These are phyloP conservation scores for Aspergillus caelatus DNA, from an alignment of 2,329 filamentous ascomycete species.

Conservation along the genomic window DNA sequence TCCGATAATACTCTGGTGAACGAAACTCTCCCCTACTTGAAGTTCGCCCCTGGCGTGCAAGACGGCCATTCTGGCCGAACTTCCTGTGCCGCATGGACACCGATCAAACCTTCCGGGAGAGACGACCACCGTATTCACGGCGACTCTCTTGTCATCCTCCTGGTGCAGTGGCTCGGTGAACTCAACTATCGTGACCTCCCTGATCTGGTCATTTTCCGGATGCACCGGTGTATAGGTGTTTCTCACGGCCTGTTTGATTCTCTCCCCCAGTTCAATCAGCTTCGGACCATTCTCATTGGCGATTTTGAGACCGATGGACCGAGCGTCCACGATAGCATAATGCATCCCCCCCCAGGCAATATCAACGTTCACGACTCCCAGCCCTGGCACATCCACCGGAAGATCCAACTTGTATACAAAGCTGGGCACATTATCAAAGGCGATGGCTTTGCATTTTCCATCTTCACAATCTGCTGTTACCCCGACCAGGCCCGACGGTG, in stretches of 20 bases:
- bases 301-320: constrained; percentile 38
- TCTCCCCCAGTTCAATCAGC: constrained; percentile 47
- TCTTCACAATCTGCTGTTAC: constrained; percentile 45
- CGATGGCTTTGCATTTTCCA: background rate
- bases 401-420: background rate
- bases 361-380: constrained; percentile 34
- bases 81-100: background rate
- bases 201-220: background rate
- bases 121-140: background rate
- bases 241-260: constrained; percentile 45
- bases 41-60: background rate
- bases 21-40: background rate
- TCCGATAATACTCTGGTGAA: background rate
- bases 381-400: background rate
- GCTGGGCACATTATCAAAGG: background rate
- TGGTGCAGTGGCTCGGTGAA: background rate
- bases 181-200: background rate
- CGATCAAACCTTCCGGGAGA: background rate
- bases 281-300: constrained; percentile 34
- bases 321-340: constrained; percentile 47
- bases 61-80: background rate
- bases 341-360: constrained; percentile 52
- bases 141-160: background rate
- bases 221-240: constrained; percentile 34
- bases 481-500: constrained; percentile 46